These are phyloP conservation scores for Talaromyces sp. DNA, from an alignment of 2,329 filamentous ascomycete species.

Conservation along the genomic window DNA sequence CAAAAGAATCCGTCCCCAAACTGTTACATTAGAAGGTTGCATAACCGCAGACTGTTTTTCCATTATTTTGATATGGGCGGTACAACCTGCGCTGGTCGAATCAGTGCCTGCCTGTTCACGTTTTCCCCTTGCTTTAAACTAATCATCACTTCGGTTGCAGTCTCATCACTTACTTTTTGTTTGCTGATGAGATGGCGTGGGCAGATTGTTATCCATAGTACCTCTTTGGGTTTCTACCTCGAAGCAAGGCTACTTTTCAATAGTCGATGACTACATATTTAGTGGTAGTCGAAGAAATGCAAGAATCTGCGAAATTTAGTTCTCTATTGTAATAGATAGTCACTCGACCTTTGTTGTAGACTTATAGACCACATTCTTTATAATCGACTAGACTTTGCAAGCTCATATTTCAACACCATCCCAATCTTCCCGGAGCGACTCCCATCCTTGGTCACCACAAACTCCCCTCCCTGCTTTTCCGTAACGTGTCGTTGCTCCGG, in stretches of 20 bases:
- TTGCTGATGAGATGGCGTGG: slow-evolving; percentile 1
- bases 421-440: slow-evolving; percentile 17
- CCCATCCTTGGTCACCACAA: slow-evolving; percentile 16
- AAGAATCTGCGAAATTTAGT: background rate
- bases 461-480: background rate
- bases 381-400: slow-evolving; percentile 27
- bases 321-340: background rate
- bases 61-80: slow-evolving; percentile 28
- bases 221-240: background rate
- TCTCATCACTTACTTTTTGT: slow-evolving; percentile 8
- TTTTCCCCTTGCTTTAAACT: slow-evolving; percentile 19
- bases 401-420: slow-evolving; percentile 36
- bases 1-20: slow-evolving; percentile 19
- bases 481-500: slow-evolving; percentile 21
- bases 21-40: slow-evolving; percentile 41
- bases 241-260: background rate
- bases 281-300: background rate
- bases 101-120: slow-evolving; percentile 36
- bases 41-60: slow-evolving; percentile 29
- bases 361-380: background rate
- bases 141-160: slow-evolving; percentile 14
- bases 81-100: slow-evolving; percentile 41
- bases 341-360: background rate
- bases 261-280: background rate
- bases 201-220: background rate